These are phyloP conservation scores for Acacia crassicarpa DNA, from an alignment of 306 rosid genomes.

Conservation along the genomic window DNA sequence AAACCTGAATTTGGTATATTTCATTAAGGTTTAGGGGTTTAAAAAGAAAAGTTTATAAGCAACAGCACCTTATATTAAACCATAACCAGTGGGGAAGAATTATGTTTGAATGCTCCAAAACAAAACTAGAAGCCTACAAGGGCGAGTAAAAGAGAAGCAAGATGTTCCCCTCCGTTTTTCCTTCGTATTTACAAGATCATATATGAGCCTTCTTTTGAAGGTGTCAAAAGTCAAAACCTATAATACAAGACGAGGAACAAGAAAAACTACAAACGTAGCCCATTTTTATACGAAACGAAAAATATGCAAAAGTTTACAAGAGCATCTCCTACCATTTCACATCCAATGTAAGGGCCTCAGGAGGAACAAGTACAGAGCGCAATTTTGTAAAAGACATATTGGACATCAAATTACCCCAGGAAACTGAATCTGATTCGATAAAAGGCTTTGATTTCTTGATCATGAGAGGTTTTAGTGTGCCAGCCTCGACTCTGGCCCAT, in stretches of 20 bases:
- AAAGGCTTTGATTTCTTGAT: slow-evolving; percentile 48
- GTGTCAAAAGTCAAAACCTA: slow-evolving; percentile 19
- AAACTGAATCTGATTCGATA: slow-evolving; percentile 57
- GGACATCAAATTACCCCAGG: slow-evolving; percentile 75
- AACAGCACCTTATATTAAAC: slow-evolving; percentile 49
- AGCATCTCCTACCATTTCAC: slow-evolving; percentile 74
- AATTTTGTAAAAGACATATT: slow-evolving; percentile 78
- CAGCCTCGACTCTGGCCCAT: slow-evolving; percentile 44
- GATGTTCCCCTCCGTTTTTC: not conserved
- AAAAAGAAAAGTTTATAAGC: not conserved
- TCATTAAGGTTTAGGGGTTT: not conserved
- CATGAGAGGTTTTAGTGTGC: slow-evolving; percentile 39
- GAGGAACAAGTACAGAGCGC: slow-evolving; percentile 67
- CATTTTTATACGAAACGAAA: slow-evolving; percentile 7
- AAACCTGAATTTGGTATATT: not conserved
- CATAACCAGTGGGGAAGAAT: slow-evolving; percentile 37
- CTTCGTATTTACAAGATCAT: slow-evolving; percentile 53
- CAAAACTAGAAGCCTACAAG: not conserved
- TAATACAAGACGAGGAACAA: slow-evolving; percentile 26
- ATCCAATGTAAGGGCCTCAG: slow-evolving; percentile 85
- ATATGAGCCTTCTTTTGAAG: slow-evolving; percentile 33
- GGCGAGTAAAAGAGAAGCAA: slow-evolving; percentile 11
- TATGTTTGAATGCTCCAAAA: slow-evolving; percentile 20
- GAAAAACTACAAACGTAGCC: slow-evolving; percentile 27
- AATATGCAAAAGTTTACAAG: slow-evolving; percentile 38